Percentiles rank a stretch among this genome's conserved stretches.
Conservation (phyloP, 352 stramenopile genomes). For the Pythium diclinum region DNA sequence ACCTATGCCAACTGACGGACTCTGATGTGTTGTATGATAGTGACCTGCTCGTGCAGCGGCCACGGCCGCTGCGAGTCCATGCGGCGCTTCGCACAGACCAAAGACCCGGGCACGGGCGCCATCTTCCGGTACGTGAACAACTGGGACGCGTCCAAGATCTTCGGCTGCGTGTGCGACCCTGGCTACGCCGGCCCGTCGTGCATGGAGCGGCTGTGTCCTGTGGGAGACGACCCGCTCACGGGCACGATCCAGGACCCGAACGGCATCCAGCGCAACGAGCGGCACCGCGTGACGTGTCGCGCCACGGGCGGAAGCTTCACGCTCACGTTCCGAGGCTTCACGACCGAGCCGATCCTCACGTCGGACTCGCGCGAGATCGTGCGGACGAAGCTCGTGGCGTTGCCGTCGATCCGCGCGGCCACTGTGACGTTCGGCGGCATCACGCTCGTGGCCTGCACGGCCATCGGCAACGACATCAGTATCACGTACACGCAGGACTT, state of each 20-base stretch:
- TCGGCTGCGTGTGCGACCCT: constrained; percentile 82
- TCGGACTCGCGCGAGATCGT: constrained; percentile 52
- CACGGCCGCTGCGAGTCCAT: constrained; percentile 84
- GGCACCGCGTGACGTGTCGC: constrained; percentile 62
- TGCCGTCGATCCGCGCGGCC: constrained; percentile 63
- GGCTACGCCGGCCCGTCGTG: constrained; percentile 80
- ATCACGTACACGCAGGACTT: constrained; percentile 79
- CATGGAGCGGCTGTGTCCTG: constrained; percentile 60
- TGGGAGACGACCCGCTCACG: constrained; percentile 85
- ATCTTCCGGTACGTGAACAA: constrained; percentile 58
- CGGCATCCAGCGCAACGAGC: constrained; percentile 70
- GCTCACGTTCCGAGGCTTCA: constrained; percentile 76
- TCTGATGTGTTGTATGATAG: constrained; percentile 20
- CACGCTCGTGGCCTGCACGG: constrained; percentile 59
- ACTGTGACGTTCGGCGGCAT: constrained; percentile 70
- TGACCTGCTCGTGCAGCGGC: constrained; percentile 72
- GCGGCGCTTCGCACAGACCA: constrained; percentile 46
- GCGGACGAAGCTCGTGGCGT: constrained; percentile 41
- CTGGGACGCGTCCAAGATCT: constrained; percentile 86
- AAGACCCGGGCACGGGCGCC: constrained; percentile 49
- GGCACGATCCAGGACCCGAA: constrained; percentile 56
- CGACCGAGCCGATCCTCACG: constrained; percentile 64
- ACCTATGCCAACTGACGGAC: background rate
- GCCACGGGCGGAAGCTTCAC: constrained; percentile 83
- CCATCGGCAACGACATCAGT: constrained; percentile 72